These are phyloP conservation scores for Alternaria panax DNA, from an alignment of 2,329 filamentous ascomycete genomes.

Conservation along the genomic window DNA sequence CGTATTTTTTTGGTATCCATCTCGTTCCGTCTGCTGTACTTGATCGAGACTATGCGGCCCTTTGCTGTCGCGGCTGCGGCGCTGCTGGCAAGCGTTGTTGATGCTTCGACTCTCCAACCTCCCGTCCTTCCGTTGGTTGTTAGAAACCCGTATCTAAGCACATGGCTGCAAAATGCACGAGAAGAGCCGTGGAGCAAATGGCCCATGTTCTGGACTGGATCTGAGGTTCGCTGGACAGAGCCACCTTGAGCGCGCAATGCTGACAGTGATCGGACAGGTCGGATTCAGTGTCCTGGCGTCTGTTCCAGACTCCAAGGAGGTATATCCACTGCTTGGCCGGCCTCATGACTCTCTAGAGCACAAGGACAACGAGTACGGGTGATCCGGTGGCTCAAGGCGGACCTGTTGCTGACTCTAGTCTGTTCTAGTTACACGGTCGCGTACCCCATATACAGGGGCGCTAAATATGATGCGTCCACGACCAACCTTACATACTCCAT, in stretches of 20 bases:
- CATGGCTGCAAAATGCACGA: conserved; percentile 70
- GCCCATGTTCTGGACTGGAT: conserved; percentile 85
- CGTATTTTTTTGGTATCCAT: neutral
- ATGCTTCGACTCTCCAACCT: conserved; percentile 63
- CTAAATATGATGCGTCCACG: conserved; percentile 72
- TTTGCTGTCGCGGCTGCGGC: conserved; percentile 30
- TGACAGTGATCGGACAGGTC: conserved; percentile 51
- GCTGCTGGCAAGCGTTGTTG: conserved; percentile 53
- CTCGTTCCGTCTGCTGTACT: neutral
- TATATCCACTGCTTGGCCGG: conserved; percentile 71
- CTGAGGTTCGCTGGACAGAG: conserved; percentile 56
- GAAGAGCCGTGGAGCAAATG: conserved; percentile 80
- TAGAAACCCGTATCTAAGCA: conserved; percentile 60
- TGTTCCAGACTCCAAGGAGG: conserved; percentile 64
- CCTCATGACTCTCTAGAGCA: conserved; percentile 67
- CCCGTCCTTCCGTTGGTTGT: conserved; percentile 60
- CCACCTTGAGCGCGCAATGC: neutral
- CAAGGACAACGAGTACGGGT: conserved; percentile 50
- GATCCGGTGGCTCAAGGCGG: neutral
- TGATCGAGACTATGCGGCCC: conserved; percentile 37
- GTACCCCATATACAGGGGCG: conserved; percentile 66
- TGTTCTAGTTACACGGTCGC: conserved; percentile 61
- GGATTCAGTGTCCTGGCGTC: conserved; percentile 70
- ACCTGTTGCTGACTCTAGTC: neutral
- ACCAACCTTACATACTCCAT: conserved; percentile 73